Evolutionary conservation across 108 stramenopile species (phyloP).

Genomic region (Phaeodactylum tricornutum): DNA sequence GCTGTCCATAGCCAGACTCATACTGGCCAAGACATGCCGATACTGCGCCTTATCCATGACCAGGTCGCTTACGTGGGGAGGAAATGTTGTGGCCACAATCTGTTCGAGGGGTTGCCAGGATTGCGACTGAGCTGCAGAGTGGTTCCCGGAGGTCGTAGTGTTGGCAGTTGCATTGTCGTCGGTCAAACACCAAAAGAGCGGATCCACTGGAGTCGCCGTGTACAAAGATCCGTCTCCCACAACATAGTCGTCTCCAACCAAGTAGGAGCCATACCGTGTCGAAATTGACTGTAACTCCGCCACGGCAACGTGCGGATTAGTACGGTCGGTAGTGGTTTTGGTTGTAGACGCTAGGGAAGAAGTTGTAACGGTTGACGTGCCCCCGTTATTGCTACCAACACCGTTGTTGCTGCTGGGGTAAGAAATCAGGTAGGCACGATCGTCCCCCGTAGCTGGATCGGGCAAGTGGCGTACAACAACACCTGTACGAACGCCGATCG

Average conservation of each 20-base stretch:
- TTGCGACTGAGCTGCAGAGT: not conserved
- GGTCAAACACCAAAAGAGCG: not conserved
- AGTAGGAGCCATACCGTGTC: constrained; percentile 2
- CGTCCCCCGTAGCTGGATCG: too few relatives aligned
- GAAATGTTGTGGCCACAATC: not conserved
- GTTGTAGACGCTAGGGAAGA: too few relatives aligned
- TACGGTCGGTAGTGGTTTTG: too few relatives aligned
- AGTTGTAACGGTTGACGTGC: too few relatives aligned
- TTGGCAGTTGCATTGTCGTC: not conserved
- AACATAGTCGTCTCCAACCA: not conserved
- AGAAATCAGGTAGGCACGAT: too few relatives aligned
- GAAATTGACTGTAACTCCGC: too few relatives aligned
- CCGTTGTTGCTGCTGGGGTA: too few relatives aligned
- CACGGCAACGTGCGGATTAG: too few relatives aligned
- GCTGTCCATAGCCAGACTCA: not conserved
- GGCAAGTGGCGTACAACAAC: too few relatives aligned
- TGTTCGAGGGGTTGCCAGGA: constrained; percentile 1
- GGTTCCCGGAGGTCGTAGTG: not conserved
- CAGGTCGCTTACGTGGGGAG: not conserved
- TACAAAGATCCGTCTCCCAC: not conserved
- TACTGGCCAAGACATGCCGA: not conserved
- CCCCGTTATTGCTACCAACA: too few relatives aligned
- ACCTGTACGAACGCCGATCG: too few relatives aligned
- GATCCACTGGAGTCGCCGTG: not conserved
- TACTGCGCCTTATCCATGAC: not conserved